Conservation (phyloP, 257 asterid genomes). For the Solanum etuberosum region DNA sequence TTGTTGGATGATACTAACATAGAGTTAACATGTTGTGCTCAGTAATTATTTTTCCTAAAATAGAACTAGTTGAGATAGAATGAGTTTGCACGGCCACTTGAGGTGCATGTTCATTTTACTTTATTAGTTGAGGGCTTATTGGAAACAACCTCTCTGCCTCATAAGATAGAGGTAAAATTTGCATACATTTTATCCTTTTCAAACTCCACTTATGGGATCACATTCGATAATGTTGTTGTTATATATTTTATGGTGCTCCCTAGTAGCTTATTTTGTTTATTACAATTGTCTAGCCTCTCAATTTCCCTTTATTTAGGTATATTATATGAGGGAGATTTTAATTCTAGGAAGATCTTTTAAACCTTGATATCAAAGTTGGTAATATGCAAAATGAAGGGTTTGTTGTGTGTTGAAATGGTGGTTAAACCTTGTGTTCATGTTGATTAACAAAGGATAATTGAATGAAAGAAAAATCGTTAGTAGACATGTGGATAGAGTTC, state of each 20-base stretch:
- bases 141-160: neutral
- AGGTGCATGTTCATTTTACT: constrained; percentile 30
- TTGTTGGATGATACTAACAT: neutral
- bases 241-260: neutral
- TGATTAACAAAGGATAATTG: neutral
- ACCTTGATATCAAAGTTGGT: neutral
- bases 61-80: neutral
- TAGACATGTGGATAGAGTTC: neutral
- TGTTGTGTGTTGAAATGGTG: neutral
- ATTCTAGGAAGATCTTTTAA: neutral
- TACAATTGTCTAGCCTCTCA: neutral
- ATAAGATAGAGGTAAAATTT: too few species aligned
- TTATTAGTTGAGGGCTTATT: neutral
- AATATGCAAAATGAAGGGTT: neutral
- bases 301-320: too few species aligned
- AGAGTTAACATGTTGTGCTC: neutral
- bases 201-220: neutral
- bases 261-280: neutral
- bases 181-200: neutral
- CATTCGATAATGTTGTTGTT: neutral
- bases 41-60: neutral
- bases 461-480: neutral
- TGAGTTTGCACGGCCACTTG: constrained; percentile 48
- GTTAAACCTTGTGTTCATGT: neutral
- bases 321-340: too few species aligned